Conservation (phyloP, 345 rosid genomes). For the Corymbia maculata region DNA sequence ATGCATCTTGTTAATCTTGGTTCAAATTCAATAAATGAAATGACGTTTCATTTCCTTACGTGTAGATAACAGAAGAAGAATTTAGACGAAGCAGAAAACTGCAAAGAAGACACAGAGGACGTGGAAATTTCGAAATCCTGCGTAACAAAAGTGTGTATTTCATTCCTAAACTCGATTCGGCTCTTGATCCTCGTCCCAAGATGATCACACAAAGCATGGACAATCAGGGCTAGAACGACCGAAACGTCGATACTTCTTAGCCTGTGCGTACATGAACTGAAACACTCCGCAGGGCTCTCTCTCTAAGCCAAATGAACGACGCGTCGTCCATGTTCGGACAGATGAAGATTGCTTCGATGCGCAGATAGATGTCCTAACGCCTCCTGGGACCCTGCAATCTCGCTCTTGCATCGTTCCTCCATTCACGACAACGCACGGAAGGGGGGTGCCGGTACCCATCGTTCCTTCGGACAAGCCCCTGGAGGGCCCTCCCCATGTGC, state of each 20-base stretch:
- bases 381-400: too few relatives aligned
- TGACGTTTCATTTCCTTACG: neutral
- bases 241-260: too few relatives aligned
- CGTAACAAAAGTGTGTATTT: neutral
- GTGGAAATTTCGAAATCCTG: neutral
- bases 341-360: too few relatives aligned
- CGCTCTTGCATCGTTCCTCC: neutral
- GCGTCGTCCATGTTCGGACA: too few relatives aligned
- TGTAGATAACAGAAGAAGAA: neutral
- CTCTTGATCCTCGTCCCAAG: too few relatives aligned
- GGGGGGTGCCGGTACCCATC: neutral
- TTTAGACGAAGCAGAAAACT: neutral
- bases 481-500: neutral
- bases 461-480: neutral
- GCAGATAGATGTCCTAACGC: too few relatives aligned
- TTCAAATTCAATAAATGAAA: neutral
- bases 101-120: neutral
- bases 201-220: too few relatives aligned
- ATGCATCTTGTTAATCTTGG: neutral
- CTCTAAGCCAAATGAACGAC: too few relatives aligned
- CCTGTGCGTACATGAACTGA: too few relatives aligned
- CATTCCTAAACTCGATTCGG: neutral
- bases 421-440: neutral
- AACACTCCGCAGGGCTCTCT: too few relatives aligned
- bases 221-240: too few relatives aligned